These are phyloP conservation scores for Dicorynia guianensis DNA, from an alignment of 306 rosid genomes.

Conservation along the genomic window DNA sequence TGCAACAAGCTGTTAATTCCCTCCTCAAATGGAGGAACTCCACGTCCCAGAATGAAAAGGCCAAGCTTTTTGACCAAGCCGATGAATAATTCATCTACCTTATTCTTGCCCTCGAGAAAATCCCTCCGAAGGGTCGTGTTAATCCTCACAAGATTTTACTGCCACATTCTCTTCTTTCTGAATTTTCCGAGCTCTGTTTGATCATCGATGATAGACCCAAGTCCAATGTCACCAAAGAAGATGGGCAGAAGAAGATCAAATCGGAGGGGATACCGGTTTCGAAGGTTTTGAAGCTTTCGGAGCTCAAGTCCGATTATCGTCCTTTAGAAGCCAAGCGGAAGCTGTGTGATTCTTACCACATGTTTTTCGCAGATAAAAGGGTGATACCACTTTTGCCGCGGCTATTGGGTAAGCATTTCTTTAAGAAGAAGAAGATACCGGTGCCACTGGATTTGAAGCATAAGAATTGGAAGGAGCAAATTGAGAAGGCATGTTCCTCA, in stretches of 20 bases:
- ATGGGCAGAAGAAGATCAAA: constrained; percentile 54
- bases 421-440: constrained; percentile 82
- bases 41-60: constrained; percentile 49
- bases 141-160: constrained; percentile 70
- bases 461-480: constrained; percentile 83
- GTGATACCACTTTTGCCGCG: constrained; percentile 61
- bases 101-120: constrained; percentile 63
- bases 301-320: constrained; percentile 73
- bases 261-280: constrained; percentile 63
- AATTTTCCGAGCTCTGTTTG: constrained; percentile 65
- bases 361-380: constrained; percentile 74
- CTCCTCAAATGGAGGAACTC: constrained; percentile 75
- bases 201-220: constrained; percentile 77
- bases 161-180: constrained; percentile 61
- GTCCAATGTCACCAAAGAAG: constrained; percentile 55
- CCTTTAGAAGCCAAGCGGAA: constrained; percentile 80
- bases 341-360: constrained; percentile 64
- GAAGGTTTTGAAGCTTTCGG: constrained; percentile 65
- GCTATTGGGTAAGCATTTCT: constrained; percentile 73
- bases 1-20: constrained; percentile 57
- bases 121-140: constrained; percentile 61
- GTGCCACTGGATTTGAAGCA: constrained; percentile 75
- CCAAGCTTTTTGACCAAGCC: constrained; percentile 60
- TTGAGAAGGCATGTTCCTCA: constrained; percentile 58
- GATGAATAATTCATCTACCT: constrained; percentile 77